Evolutionary conservation across 2,329 filamentous ascomycete species (phyloP), one percentile per base, ranked within the genome.

Genomic region (Alternaria novae-zelandiae): DNA sequence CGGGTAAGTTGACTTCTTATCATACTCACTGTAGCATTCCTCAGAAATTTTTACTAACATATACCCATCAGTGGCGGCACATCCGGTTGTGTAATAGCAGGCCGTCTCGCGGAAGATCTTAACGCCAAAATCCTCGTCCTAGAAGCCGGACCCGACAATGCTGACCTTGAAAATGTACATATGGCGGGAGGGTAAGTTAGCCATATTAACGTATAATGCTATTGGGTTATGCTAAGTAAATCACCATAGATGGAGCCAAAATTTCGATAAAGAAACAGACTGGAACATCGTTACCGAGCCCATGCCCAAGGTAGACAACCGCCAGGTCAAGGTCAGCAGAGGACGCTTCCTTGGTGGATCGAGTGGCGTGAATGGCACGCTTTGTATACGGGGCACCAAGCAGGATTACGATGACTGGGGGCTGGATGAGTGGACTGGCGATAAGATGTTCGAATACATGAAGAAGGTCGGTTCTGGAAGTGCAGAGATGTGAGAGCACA

Each of bases 401-500:
- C 83, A 86, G 47, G 80, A 81, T 61, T 82, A 84, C 20, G 85
- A 89, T 73, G 86, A 89, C 61, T 88, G 87, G 87, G 82, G 75
- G 3, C 66, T 86, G 58, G 83, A 80, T 36, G 86, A 85, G 3
- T 87, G 87, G 86, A 84, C 81, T 58, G 86, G 87, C 5, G 83
- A 86, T 5, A 86, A 88, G 21, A 83, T 88, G 66, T 88, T 86
- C 63, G 78, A 75, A 12, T 87, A 85, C 57, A 89, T 88, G 83
- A 81, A 77, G 54, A 88, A 87, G 73, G 85, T 71, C 50, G 1
- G 56, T 25, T 5, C 3, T 46, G 2, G 6, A 17, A 7, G 5
- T 12, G n/a, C 6, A 7, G 3, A 6, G 3, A 21, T 13, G 0
- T 8, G 11, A 1, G 13, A 2, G 41, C 5, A 12, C 1, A 8